A percentile compares a stretch with the other conserved stretches of the same genome.
phyloP scores from a whole-genome alignment of 306 rosid species.

The Chamaecrista fasciculata region DNA sequence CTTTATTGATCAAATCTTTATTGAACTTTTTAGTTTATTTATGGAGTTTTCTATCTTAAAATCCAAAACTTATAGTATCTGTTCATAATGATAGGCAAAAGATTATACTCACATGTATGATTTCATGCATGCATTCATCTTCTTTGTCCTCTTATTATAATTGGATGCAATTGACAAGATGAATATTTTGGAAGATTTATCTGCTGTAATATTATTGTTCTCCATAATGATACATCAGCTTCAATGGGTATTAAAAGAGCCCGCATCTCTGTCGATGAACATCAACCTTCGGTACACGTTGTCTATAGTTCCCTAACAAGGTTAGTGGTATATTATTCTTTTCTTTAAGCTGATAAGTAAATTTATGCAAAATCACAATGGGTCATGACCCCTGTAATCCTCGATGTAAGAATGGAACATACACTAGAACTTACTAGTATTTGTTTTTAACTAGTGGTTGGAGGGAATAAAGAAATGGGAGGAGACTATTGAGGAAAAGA shows the following conservation, averaged over 20 bases:
- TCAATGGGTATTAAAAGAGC: slow-evolving; percentile 72
- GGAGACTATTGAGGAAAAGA: not conserved
- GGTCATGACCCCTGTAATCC: not conserved
- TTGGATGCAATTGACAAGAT: not conserved
- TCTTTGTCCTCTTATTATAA: not conserved
- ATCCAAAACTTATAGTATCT: not conserved
- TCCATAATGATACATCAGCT: slow-evolving; percentile 51
- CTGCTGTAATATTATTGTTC: slow-evolving; percentile 18
- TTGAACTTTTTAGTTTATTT: not conserved
- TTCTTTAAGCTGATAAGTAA: not conserved
- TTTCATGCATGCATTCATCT: not conserved
- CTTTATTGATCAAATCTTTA: not conserved
- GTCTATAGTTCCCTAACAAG: slow-evolving; percentile 68
- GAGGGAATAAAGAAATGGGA: not conserved
- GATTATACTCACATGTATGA: slow-evolving; percentile 2
- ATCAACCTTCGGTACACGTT: slow-evolving; percentile 66
- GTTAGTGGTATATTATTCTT: slow-evolving; percentile 46
- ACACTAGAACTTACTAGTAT: not conserved
- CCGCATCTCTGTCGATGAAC: slow-evolving; percentile 53
- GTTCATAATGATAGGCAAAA: not conserved
- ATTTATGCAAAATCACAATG: not conserved
- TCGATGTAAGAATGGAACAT: not conserved
- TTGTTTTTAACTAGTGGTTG: not conserved
- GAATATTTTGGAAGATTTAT: slow-evolving; percentile 6
- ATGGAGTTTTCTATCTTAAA: not conserved